Evolutionary conservation across 805 yeast species (phyloP), one percentile per base, ranked within the genome.

Genomic region (Saccharomyces mikatae): DNA sequence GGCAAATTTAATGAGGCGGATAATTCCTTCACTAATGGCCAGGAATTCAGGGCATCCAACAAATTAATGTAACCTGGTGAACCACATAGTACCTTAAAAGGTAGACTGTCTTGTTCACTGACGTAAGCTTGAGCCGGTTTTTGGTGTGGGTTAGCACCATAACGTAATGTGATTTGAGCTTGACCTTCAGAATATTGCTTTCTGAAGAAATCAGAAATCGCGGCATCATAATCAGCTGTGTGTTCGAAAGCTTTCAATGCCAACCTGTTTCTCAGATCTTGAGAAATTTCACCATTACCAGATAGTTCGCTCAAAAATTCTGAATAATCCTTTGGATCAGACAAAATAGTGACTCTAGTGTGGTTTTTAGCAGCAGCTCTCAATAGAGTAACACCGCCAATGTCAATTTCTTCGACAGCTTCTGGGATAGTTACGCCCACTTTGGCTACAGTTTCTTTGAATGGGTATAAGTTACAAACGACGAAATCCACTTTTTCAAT

Each of bases 341-440:
- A 87, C 67, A 92, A 79, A 62, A 92, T 92, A 58, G 96, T 87
- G 57, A 92, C 98, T 76, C 99, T 84, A 58, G 92, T 79, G 73
- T 92, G 99, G 78, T 92, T 92, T 78, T 92, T 92, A 60, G 99
- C 99, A 56, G 98, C 98, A 50, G 99, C 99, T 75, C 99, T 85
- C 71, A 92, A 79, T 59, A 92, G 78, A 48, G 99, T 92, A 60
- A 92, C 98, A 71, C 99, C 94, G 67, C 99, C 99, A 69, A 94
- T 92, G 71, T 92, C 99, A 63, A 92, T 85, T 75, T 92, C 98
- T 78, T 92, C 99, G 53, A 92, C 97, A 24, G 99, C 99, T 77
- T 94, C 98, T 41, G 84, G 92, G 62, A 92, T 83, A 47, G 98
- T 92, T 61, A 92, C 98, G 58, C 94, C 89, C 62, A 87, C 88